Base-by-base conservation (phyloP, 805 yeast species). In the Allodekkera sacchari region DNA sequence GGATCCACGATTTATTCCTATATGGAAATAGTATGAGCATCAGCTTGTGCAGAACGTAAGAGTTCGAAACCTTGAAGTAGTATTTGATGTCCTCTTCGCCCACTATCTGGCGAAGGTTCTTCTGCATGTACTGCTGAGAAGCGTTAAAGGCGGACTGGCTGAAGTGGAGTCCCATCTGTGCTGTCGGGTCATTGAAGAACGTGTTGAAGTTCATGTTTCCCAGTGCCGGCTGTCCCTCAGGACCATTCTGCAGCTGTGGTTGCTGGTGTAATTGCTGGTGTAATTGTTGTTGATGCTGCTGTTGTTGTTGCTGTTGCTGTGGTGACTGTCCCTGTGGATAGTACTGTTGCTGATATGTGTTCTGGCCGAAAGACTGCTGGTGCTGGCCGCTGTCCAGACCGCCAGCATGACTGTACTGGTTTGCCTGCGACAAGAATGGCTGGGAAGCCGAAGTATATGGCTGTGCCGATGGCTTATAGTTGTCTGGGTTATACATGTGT, bases 41-140 rank as follows among this genome's bases (percentile, higher is more conserved):
- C 17, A 92, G 55, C 52, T 92, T 92, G 22, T 66, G 65, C 38
- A 81, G 51, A 10, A 92, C 98, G 49, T 89, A 94, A 5, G 76
- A 63, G 54, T 89, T 94, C 28, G 94, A 80, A 13, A 92, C 96
- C 57, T 83, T 84, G 66, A 92, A 94, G 57, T 88, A 88, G 59
- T 78, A 83, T 42, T 85, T 78, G 44, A 92, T 59, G 34, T 82
- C 77, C 33, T 68, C 64, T 16, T 62, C 61, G 3, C 68, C 63
- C 18, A 71, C 66, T 43, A 67, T 61, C 25, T 61, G 62, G 15
- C 71, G 71, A 42, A 78, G 67, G 55, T 82, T 84, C 38, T 77
- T 78, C 43, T 83, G 83, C 53, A 85, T 56, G 56, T 82, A 83
- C 39, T 78, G 79, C 44, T 83, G 83, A 16, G 92, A 84, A 19